These are phyloP conservation scores for Solanum virginianum DNA, from an alignment of 257 asterid genomes.

Conservation along the genomic window DNA sequence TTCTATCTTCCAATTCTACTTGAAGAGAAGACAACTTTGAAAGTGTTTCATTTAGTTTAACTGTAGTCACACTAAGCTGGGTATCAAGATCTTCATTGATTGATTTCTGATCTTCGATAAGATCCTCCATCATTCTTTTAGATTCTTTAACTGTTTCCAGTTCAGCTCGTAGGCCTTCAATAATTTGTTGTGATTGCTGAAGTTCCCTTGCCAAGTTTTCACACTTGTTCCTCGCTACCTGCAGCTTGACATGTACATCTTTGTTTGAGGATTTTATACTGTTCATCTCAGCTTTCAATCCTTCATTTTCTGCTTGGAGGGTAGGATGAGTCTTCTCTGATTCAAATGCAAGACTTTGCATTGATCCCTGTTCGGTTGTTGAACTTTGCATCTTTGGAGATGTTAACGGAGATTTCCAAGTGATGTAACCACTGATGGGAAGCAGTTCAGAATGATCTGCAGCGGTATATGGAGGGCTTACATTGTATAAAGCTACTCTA, in stretches of 20 bases:
- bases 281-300: slow-evolving; percentile 31
- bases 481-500: slow-evolving; percentile 11
- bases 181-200: slow-evolving; percentile 16
- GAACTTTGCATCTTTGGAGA: slow-evolving; percentile 19
- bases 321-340: slow-evolving; percentile 34
- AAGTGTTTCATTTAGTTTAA: slow-evolving; percentile 28
- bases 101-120: slow-evolving; percentile 49
- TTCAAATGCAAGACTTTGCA: slow-evolving; percentile 12
- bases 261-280: slow-evolving; percentile 11
- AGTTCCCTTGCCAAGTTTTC: slow-evolving; percentile 19
- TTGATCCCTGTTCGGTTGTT: not conserved
- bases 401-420: slow-evolving; percentile 57
- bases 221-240: slow-evolving; percentile 5
- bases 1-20: slow-evolving; percentile 58
- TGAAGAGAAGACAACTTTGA: slow-evolving; percentile 56
- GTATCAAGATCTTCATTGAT: slow-evolving; percentile 64
- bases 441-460: slow-evolving; percentile 6
- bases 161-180: slow-evolving; percentile 19
- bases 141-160: slow-evolving; percentile 35
- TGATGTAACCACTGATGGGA: slow-evolving; percentile 43
- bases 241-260: slow-evolving; percentile 14
- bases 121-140: slow-evolving; percentile 38
- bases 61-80: slow-evolving; percentile 39
- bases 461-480: not conserved
- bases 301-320: slow-evolving; percentile 32